Evolutionary conservation across 805 yeast genomes (phyloP).

Genomic region (Clavispora santaluciae): DNA sequence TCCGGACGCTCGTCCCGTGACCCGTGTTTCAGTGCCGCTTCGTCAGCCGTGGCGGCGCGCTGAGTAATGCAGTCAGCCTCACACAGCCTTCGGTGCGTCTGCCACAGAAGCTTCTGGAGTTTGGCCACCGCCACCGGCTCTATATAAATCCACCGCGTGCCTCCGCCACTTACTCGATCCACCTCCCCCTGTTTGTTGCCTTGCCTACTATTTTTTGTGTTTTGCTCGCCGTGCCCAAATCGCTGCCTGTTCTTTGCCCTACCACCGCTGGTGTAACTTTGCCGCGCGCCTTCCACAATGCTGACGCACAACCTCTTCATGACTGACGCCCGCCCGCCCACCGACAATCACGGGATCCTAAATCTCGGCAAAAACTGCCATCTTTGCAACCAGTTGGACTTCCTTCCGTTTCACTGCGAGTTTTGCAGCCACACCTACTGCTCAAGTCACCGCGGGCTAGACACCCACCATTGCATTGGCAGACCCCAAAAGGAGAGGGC

Average conservation of each 20-base stretch:
- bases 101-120: slow-evolving; percentile 3
- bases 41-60: too few relatives aligned
- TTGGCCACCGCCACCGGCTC: slow-evolving; percentile 6
- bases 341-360: slow-evolving; percentile 35
- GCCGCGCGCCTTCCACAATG: slow-evolving; percentile 1
- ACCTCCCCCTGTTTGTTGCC: not conserved
- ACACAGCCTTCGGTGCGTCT: not conserved
- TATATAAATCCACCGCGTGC: not conserved
- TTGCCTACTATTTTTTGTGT: not conserved
- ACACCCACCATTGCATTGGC: slow-evolving; percentile 28
- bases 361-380: slow-evolving; percentile 57
- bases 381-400: slow-evolving; percentile 50
- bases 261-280: not conserved
- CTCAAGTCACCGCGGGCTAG: slow-evolving; percentile 42
- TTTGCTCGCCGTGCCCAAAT: too few relatives aligned
- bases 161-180: not conserved
- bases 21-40: too few relatives aligned
- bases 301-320: slow-evolving; percentile 16
- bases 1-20: too few relatives aligned
- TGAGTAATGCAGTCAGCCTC: not conserved
- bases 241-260: too few relatives aligned
- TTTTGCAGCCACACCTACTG: slow-evolving; percentile 45
- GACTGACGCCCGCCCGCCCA: slow-evolving; percentile 17
- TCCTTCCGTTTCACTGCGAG: slow-evolving; percentile 54
- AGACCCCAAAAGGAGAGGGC: slow-evolving; percentile 1